Evolutionary conservation across 345 rosid species (phyloP).

Genomic region (Lepidium didymum): DNA sequence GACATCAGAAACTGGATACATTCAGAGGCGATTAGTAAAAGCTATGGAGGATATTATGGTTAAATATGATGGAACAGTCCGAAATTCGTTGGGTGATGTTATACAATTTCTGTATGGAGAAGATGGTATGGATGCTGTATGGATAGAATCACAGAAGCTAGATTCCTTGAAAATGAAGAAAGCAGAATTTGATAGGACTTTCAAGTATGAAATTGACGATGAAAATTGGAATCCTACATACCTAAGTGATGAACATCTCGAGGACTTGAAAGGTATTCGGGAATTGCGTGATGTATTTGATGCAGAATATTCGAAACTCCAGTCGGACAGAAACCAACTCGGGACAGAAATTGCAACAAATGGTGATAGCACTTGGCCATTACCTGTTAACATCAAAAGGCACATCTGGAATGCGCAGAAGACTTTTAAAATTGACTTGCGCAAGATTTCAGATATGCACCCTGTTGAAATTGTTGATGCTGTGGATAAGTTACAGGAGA

Average conservation of each 20-base stretch:
- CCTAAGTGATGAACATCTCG: slow-evolving; percentile 73
- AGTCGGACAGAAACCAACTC: slow-evolving; percentile 74
- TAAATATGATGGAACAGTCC: slow-evolving; percentile 94
- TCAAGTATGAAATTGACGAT: slow-evolving; percentile 81
- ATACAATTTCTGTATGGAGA: slow-evolving; percentile 98
- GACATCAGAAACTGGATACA: slow-evolving; percentile 98
- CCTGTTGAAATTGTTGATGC: slow-evolving; percentile 97
- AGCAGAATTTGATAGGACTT: slow-evolving; percentile 63
- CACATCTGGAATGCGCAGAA: slow-evolving; percentile 98
- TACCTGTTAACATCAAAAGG: slow-evolving; percentile 93
- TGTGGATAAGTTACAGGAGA: slow-evolving; percentile 94
- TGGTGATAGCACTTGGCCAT: slow-evolving; percentile 88
- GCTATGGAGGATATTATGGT: slow-evolving; percentile 99
- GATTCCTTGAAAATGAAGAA: slow-evolving; percentile 93
- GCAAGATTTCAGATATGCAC: slow-evolving; percentile 79
- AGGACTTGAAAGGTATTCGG: slow-evolving; percentile 80
- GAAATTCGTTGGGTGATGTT: slow-evolving; percentile 95
- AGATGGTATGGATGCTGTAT: slow-evolving; percentile 98
- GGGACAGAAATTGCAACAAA: slow-evolving; percentile 91
- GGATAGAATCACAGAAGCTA: slow-evolving; percentile 92
- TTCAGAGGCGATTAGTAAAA: slow-evolving; percentile 95
- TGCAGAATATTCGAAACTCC: slow-evolving; percentile 90
- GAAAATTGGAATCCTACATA: slow-evolving; percentile 83
- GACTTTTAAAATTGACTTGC: slow-evolving; percentile 78
- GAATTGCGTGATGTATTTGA: slow-evolving; percentile 91